Conservation (phyloP, 305 asterid species). For the Salvia sclarea region DNA sequence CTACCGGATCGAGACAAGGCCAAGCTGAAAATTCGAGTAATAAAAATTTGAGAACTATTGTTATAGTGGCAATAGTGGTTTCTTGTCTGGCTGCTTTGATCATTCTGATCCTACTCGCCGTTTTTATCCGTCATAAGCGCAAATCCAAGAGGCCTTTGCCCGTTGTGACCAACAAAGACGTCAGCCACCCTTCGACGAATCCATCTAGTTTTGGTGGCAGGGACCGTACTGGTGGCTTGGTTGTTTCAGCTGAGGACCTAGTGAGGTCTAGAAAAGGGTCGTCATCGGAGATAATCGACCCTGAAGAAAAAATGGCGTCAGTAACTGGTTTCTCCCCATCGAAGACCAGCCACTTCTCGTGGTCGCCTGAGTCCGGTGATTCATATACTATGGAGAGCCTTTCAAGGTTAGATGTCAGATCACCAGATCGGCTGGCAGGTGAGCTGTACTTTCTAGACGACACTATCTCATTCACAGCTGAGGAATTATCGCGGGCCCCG, state of each 20-base stretch:
- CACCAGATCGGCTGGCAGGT: conserved; percentile 88
- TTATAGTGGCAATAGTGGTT: conserved; percentile 61
- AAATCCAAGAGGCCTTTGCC: conserved; percentile 48
- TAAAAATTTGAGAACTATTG: conserved; percentile 44
- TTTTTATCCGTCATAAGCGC: conserved; percentile 51
- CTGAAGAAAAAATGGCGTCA: conserved; percentile 72
- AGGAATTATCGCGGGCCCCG: conserved; percentile 90
- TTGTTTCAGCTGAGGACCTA: conserved; percentile 70
- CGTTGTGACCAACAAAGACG: conserved; percentile 52
- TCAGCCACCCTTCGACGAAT: conserved; percentile 45
- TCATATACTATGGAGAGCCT: conserved; percentile 71
- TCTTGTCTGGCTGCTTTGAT: conserved; percentile 60
- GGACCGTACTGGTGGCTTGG: conserved; percentile 51
- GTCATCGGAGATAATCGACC: conserved; percentile 64
- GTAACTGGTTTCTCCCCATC: conserved; percentile 84
- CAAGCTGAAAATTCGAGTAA: conserved; percentile 37
- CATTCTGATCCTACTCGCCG: conserved; percentile 57
- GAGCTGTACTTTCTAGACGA: conserved; percentile 97
- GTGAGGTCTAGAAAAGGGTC: conserved; percentile 63
- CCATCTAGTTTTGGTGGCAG: conserved; percentile 58
- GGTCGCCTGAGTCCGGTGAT: conserved; percentile 96
- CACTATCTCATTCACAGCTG: conserved; percentile 80
- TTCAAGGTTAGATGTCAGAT: conserved; percentile 73
- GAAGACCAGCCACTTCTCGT: conserved; percentile 78
- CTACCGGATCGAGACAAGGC: conserved; percentile 53